Conservation (phyloP, 1,284 basidiomycete species). For the Golubevia sp. region DNA sequence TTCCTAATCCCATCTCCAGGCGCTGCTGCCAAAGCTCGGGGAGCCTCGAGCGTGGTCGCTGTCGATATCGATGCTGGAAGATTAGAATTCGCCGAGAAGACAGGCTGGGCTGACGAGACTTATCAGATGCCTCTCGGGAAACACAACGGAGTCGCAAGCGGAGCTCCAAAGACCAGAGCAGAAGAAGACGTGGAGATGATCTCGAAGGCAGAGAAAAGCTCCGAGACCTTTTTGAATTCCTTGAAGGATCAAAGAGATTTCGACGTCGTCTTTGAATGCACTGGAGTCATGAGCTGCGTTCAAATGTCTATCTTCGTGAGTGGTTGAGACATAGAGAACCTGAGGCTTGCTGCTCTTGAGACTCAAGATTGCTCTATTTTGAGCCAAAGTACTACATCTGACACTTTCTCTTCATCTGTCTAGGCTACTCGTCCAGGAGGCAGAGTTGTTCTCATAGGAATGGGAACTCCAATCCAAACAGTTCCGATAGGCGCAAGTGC, state of each 20-base stretch:
- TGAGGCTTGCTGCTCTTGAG: too few species aligned
- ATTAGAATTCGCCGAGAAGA: slow-evolving; percentile 73
- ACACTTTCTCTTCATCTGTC: slow-evolving; percentile 8
- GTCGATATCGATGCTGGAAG: slow-evolving; percentile 83
- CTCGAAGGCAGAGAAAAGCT: slow-evolving; percentile 63
- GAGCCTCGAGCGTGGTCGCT: slow-evolving; percentile 74
- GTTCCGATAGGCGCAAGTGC: slow-evolving; percentile 33
- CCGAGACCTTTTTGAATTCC: slow-evolving; percentile 13
- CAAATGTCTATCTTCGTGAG: slow-evolving; percentile 46
- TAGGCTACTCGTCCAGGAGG: slow-evolving; percentile 81
- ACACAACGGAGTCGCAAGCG: slow-evolving; percentile 72
- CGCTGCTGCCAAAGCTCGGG: slow-evolving; percentile 72
- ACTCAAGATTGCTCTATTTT: slow-evolving; percentile 84
- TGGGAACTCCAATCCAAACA: slow-evolving; percentile 71
- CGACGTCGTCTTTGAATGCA: slow-evolving; percentile 91
- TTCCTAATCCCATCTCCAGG: too few species aligned
- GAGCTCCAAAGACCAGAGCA: slow-evolving; percentile 71
- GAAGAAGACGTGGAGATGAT: slow-evolving; percentile 66
- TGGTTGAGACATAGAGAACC: neutral
- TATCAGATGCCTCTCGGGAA: slow-evolving; percentile 70
- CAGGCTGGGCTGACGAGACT: slow-evolving; percentile 77
- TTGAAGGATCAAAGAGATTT: slow-evolving; percentile 68
- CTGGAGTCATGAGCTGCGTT: slow-evolving; percentile 75
- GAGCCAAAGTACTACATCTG: slow-evolving; percentile 67
- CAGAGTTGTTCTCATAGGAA: slow-evolving; percentile 88